Evolutionary conservation across 768 basidiomycete species (phyloP).

Genomic region (Chalciporus sphaerocephalus): DNA sequence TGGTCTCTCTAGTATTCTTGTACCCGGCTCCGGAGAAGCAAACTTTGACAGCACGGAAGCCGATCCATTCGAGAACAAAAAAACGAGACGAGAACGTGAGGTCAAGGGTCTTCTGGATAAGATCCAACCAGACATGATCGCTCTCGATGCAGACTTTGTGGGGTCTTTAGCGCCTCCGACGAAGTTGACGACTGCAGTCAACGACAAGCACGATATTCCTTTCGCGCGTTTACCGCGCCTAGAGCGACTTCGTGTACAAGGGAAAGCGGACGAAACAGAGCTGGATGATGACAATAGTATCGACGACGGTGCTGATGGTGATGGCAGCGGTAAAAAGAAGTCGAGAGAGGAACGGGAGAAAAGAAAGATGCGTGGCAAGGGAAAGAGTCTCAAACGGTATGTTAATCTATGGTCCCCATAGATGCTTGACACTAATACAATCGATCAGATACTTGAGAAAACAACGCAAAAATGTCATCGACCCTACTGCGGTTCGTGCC

Average conservation of each 20-base stretch:
- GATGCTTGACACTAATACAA: neutral
- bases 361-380: conserved; percentile 82
- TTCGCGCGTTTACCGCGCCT: conserved; percentile 74
- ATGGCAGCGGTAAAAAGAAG: conserved; percentile 26
- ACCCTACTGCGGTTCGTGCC: conserved; percentile 62
- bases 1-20: conserved; percentile 80
- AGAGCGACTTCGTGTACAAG: conserved; percentile 56
- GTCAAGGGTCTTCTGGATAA: conserved; percentile 89
- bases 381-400: conserved; percentile 78
- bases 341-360: conserved; percentile 45
- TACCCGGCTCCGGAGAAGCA: conserved; percentile 90
- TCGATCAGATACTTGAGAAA: conserved; percentile 64
- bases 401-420: neutral
- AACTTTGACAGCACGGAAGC: conserved; percentile 93
- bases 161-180: conserved; percentile 62
- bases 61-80: conserved; percentile 89
- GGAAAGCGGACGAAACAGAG: conserved; percentile 70
- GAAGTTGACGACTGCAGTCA: conserved; percentile 51
- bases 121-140: conserved; percentile 92
- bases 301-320: conserved; percentile 37
- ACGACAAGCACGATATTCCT: conserved; percentile 46
- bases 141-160: conserved; percentile 73
- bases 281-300: conserved; percentile 31
- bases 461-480: conserved; percentile 93
- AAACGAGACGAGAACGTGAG: conserved; percentile 81